Evolutionary conservation across 768 basidiomycete species (phyloP).

Genomic region (Leucosporidium yakuticum): DNA sequence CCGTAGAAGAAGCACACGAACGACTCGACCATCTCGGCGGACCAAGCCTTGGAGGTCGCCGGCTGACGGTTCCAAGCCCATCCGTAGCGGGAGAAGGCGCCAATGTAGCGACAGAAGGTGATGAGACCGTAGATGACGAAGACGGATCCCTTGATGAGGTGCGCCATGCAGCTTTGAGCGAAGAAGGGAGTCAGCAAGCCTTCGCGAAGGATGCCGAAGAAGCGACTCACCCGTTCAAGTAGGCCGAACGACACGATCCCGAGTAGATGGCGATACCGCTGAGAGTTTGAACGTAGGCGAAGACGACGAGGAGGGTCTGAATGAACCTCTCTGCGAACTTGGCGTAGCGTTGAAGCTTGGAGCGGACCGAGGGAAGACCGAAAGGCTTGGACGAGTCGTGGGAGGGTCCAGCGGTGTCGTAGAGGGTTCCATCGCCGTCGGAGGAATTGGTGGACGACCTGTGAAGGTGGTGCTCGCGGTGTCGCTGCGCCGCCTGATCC

Average conservation of each 20-base stretch:
- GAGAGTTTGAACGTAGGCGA: constrained; percentile 61
- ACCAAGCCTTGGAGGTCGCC: constrained; percentile 6
- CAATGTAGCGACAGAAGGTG: constrained; percentile 90
- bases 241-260: constrained; percentile 73
- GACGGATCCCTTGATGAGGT: constrained; percentile 81
- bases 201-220: neutral
- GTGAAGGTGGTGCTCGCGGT: neutral
- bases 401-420: constrained; percentile 28
- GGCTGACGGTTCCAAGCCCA: constrained; percentile 90
- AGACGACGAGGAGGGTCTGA: constrained; percentile 63
- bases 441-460: constrained; percentile 3
- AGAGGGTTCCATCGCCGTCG: constrained; percentile 28
- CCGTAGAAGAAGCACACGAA: constrained; percentile 60
- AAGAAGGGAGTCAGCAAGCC: neutral
- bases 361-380: neutral
- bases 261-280: constrained; percentile 75
- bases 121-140: constrained; percentile 88
- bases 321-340: constrained; percentile 37
- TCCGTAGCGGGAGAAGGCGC: constrained; percentile 73
- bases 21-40: constrained; percentile 46
- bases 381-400: neutral
- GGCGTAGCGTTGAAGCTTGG: neutral
- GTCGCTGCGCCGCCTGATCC: neutral
- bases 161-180: constrained; percentile 67
- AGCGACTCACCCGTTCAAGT: constrained; percentile 66